These are phyloP conservation scores for Vinca minor DNA, from an alignment of 257 asterid species.

Conservation along the genomic window DNA sequence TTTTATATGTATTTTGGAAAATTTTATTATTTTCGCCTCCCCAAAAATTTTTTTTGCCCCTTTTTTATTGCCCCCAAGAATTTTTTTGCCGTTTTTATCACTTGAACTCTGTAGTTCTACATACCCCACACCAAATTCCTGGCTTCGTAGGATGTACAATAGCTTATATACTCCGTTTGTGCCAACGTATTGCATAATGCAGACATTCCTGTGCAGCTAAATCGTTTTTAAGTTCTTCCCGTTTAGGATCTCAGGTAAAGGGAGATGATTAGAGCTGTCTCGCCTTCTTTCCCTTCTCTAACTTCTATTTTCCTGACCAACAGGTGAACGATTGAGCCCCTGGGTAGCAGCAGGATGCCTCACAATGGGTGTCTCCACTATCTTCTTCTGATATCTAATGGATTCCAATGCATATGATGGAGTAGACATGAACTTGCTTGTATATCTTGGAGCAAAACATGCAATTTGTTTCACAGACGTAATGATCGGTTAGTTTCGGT, in stretches of 20 bases:
- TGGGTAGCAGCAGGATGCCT: constrained; percentile 4
- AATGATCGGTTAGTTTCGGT: not conserved
- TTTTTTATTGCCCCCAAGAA: no score
- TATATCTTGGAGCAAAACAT: not conserved
- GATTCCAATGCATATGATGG: not conserved
- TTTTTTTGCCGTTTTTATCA: no score
- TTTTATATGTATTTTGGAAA: no score
- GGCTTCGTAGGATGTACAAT: no score
- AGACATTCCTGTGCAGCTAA: no score
- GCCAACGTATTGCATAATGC: no score
- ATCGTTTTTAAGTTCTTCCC: not conserved
- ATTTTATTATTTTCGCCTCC: no score
- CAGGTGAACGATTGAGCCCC: constrained; percentile 6
- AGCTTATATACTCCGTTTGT: no score
- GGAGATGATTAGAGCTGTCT: not conserved
- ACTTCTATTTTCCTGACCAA: not conserved
- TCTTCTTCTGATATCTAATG: not conserved
- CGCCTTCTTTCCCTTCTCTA: not conserved
- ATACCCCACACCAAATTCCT: no score
- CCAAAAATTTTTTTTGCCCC: no score
- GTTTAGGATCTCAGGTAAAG: not conserved
- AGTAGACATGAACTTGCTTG: not conserved
- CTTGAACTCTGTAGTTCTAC: no score
- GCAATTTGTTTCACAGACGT: not conserved
- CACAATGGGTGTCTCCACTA: constrained; percentile 5